phyloP scores from a whole-genome alignment of 169 alveolate genomes.

The Plasmodium yoelii region DNA sequence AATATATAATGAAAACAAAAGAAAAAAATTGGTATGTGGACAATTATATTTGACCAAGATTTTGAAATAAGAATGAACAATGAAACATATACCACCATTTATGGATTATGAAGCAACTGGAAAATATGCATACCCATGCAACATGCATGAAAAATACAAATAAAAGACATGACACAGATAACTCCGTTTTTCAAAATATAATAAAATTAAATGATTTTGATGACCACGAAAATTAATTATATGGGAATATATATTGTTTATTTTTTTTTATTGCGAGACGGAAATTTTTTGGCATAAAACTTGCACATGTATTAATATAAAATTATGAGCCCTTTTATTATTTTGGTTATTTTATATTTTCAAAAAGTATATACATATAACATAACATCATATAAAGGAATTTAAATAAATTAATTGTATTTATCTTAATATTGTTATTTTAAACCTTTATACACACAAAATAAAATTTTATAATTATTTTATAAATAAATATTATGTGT shows the following conservation, averaged over 20 bases:
- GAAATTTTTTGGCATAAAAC: too few relatives aligned
- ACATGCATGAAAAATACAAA: conserved; percentile 14
- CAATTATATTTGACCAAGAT: conserved; percentile 55
- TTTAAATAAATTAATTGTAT: not conserved
- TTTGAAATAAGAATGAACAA: conserved; percentile 61
- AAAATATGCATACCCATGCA: conserved; percentile 61
- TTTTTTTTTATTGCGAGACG: too few relatives aligned
- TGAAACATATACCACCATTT: conserved; percentile 46
- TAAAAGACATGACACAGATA: not conserved
- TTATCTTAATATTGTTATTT: not conserved
- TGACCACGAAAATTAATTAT: too few relatives aligned
- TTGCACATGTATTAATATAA: too few relatives aligned
- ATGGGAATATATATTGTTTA: too few relatives aligned
- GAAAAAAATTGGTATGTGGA: conserved; percentile 44
- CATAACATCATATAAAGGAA: not conserved
- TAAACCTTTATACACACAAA: not conserved
- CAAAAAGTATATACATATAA: not conserved
- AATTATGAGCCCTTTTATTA: not conserved
- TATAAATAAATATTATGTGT: too few relatives aligned
- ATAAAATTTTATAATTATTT: too few relatives aligned
- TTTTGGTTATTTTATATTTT: conserved; percentile 6
- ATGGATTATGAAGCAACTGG: conserved; percentile 71
- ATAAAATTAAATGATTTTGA: too few relatives aligned
- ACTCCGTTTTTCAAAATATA: too few relatives aligned
- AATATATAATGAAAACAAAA: conserved; percentile 64